Evolutionary conservation across 106 monocot genomes (phyloP).

Genomic region (Chionographis japonica): DNA sequence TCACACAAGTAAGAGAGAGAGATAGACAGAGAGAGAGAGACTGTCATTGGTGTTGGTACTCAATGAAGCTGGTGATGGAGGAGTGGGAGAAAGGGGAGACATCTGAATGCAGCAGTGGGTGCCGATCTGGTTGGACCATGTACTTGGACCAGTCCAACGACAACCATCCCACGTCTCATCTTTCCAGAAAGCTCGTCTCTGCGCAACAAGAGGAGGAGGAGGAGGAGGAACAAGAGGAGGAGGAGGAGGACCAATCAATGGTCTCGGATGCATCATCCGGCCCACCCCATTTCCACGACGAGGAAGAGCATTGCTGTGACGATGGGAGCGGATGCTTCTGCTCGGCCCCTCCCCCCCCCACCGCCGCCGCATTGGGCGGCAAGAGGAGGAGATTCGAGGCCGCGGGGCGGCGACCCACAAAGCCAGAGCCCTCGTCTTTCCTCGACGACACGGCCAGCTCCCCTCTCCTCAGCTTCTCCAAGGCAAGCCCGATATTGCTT

Average conservation of each 20-base stretch:
- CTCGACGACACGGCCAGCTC: constrained; percentile 93
- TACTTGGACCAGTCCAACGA: constrained; percentile 56
- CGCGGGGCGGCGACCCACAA: not conserved
- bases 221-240: constrained; percentile 44
- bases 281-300: constrained; percentile 50
- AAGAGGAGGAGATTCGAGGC: constrained; percentile 41
- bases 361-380: constrained; percentile 13
- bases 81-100: constrained; percentile 20
- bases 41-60: not conserved
- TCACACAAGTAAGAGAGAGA: not conserved
- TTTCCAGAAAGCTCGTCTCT: not conserved
- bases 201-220: constrained; percentile 13
- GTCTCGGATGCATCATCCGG: constrained; percentile 98
- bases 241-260: constrained; percentile 85
- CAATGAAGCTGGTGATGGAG: constrained; percentile 16
- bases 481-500: constrained; percentile 15
- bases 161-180: constrained; percentile 1
- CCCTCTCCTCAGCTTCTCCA: constrained; percentile 41
- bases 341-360: constrained; percentile 4
- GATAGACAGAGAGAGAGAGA: not conserved
- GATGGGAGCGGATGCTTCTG: constrained; percentile 2
- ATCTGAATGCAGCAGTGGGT: constrained; percentile 79
- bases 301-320: constrained; percentile 1
- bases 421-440: constrained; percentile 10
- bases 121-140: constrained; percentile 91